Percentiles rank a stretch among this genome's conserved stretches.
Evolutionary conservation across 805 yeast genomes (phyloP).

Genomic region (Lipomyces starkeyi): DNA sequence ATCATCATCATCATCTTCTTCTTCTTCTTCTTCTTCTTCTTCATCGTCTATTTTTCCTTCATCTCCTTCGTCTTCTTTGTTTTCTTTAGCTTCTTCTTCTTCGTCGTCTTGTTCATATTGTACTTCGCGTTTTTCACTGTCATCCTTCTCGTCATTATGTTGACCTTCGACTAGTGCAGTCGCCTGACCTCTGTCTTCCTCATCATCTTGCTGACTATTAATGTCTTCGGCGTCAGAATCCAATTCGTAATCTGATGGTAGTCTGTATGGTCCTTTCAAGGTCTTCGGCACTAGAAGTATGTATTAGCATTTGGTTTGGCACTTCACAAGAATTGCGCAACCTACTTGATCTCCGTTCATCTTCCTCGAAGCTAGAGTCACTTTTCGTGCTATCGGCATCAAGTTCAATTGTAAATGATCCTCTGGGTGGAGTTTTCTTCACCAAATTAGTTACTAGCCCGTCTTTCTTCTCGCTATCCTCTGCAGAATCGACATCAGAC

Average conservation of each 20-base stretch:
- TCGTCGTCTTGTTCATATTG: conserved; percentile 45
- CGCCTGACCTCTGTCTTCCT: conserved; percentile 46
- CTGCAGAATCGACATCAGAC: conserved; percentile 40
- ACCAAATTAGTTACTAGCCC: conserved; percentile 29
- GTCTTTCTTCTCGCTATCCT: conserved; percentile 54
- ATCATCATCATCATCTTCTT: conserved; percentile 43
- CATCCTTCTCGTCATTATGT: background rate
- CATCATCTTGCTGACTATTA: conserved; percentile 51
- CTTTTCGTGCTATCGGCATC: background rate
- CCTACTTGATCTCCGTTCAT: background rate
- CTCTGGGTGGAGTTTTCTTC: background rate
- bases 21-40: conserved; percentile 15
- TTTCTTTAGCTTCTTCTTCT: conserved; percentile 39
- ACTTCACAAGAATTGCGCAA: background rate
- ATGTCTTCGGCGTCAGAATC: conserved; percentile 40
- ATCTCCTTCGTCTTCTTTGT: conserved; percentile 47
- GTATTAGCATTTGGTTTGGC: background rate
- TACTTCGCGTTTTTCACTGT: conserved; percentile 44
- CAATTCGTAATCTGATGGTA: conserved; percentile 37
- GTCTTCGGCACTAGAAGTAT: conserved; percentile 33
- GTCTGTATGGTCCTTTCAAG: conserved; percentile 42
- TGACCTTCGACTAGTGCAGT: conserved; percentile 37
- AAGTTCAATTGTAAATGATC: background rate
- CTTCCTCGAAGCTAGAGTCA: background rate
- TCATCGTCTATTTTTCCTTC: conserved; percentile 48